A percentile compares a stretch with the other conserved stretches of the same genome.
phyloP scores from a whole-genome alignment of 1,284 basidiomycete species.

The Heliocybe sulcata region DNA sequence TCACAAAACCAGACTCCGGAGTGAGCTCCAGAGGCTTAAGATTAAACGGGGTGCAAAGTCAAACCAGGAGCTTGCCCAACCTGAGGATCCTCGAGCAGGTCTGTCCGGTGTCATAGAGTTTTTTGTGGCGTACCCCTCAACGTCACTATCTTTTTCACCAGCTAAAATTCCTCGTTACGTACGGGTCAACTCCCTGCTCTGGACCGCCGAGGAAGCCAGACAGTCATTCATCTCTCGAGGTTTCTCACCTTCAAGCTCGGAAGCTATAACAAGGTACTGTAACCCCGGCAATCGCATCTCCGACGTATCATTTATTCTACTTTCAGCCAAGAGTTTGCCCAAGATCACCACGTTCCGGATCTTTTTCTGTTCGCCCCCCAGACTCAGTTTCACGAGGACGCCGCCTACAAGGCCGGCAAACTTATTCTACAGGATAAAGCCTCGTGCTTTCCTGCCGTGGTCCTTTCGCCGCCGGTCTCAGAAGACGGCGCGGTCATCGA shows the following conservation, averaged over 20 bases:
- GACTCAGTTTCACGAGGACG: conserved; percentile 52
- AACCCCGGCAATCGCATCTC: conserved; percentile 1
- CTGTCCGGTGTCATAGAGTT: conserved; percentile 11
- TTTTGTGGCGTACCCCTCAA: not conserved
- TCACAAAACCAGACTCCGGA: conserved; percentile 83
- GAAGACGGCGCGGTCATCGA: conserved; percentile 70
- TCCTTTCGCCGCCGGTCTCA: conserved; percentile 58
- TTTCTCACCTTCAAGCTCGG: conserved; percentile 32
- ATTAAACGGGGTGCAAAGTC: conserved; percentile 67
- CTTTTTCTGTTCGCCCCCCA: conserved; percentile 74
- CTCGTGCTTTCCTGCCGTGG: conserved; percentile 89
- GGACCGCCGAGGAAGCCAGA: conserved; percentile 55
- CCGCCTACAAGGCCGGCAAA: conserved; percentile 64
- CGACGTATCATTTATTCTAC: not conserved
- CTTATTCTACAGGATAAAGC: conserved; percentile 97
- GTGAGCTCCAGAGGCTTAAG: conserved; percentile 82
- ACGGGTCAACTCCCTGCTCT: conserved; percentile 74
- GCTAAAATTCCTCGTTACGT: conserved; percentile 78
- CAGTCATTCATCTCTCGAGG: conserved; percentile 46
- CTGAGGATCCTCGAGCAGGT: conserved; percentile 58
- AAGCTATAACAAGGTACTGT: conserved; percentile 46
- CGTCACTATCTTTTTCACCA: conserved; percentile 20
- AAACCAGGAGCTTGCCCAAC: conserved; percentile 60
- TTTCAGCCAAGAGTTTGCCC: conserved; percentile 51
- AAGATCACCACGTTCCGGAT: conserved; percentile 75